Evolutionary conservation across 2,329 filamentous ascomycete genomes (phyloP).

Genomic region (Fusarium temperatum): DNA sequence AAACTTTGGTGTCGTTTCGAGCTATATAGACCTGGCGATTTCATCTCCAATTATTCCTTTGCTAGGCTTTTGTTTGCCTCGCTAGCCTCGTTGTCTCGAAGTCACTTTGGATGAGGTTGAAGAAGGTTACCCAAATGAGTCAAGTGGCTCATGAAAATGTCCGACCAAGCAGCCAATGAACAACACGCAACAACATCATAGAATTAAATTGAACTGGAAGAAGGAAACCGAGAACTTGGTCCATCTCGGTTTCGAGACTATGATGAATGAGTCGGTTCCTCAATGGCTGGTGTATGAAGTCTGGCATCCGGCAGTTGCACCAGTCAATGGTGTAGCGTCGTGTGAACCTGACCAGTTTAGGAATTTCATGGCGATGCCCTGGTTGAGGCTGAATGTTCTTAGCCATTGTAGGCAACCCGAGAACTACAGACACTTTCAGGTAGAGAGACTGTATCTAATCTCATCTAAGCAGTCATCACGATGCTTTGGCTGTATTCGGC

Average conservation of each 20-base stretch:
- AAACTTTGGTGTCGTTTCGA: no score
- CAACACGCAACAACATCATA: neutral
- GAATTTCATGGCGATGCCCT: neutral
- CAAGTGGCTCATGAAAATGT: neutral
- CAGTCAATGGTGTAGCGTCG: neutral
- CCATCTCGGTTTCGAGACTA: neutral
- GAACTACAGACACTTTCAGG: neutral
- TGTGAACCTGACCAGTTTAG: neutral
- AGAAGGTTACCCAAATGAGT: neutral
- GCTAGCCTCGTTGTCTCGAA: neutral
- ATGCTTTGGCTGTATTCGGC: constrained; percentile 25
- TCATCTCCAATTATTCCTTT: neutral
- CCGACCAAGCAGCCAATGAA: neutral
- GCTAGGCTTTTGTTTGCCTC: neutral
- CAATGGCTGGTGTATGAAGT: neutral
- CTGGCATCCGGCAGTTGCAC: neutral
- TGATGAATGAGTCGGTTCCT: neutral
- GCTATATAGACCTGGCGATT: no score
- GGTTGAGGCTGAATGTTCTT: neutral
- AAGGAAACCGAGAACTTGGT: neutral
- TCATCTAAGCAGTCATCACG: neutral
- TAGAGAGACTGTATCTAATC: neutral
- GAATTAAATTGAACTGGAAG: neutral
- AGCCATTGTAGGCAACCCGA: constrained; percentile 9
- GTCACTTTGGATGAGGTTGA: neutral